phyloP scores from a whole-genome alignment of 2,329 filamentous ascomycete species.

The Pyrenophora seminiperda region DNA sequence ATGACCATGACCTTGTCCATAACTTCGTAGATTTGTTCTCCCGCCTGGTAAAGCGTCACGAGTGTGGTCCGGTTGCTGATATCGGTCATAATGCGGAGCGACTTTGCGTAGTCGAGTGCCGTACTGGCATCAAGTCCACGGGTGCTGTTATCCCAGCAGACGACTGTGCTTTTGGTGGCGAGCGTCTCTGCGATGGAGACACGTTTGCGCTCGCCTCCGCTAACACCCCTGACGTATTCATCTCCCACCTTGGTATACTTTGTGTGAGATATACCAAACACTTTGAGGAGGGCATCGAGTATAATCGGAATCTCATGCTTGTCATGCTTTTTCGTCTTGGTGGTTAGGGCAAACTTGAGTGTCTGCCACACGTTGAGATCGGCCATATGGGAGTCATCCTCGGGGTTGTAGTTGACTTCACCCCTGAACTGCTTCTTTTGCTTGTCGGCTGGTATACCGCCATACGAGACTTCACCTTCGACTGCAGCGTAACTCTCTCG shows the following conservation, averaged over 20 bases:
- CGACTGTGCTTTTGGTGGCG: slow-evolving; percentile 67
- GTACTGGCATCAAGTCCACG: slow-evolving; percentile 75
- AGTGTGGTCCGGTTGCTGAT: slow-evolving; percentile 65
- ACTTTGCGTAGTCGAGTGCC: slow-evolving; percentile 73
- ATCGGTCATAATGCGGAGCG: slow-evolving; percentile 68
- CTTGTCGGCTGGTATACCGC: slow-evolving; percentile 70
- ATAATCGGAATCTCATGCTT: slow-evolving; percentile 69
- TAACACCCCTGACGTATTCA: slow-evolving; percentile 72
- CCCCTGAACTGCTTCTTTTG: slow-evolving; percentile 72
- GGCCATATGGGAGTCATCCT: slow-evolving; percentile 78
- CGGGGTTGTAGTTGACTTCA: slow-evolving; percentile 78
- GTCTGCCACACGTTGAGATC: slow-evolving; percentile 78
- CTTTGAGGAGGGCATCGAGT: slow-evolving; percentile 71
- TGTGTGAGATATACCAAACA: slow-evolving; percentile 80
- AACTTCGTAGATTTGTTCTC: slow-evolving; percentile 46
- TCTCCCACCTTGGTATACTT: slow-evolving; percentile 77
- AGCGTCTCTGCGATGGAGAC: slow-evolving; percentile 75
- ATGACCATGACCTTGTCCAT: slow-evolving; percentile 51
- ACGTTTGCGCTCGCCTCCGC: slow-evolving; percentile 79
- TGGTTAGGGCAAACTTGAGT: slow-evolving; percentile 73
- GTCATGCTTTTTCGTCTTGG: slow-evolving; percentile 73
- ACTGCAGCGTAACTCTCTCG: slow-evolving; percentile 68
- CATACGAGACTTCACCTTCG: slow-evolving; percentile 72
- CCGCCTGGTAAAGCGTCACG: slow-evolving; percentile 74
- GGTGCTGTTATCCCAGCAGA: slow-evolving; percentile 80